Conservation (phyloP, 2,329 filamentous ascomycete species). For the Tympanopsis confertula region DNA sequence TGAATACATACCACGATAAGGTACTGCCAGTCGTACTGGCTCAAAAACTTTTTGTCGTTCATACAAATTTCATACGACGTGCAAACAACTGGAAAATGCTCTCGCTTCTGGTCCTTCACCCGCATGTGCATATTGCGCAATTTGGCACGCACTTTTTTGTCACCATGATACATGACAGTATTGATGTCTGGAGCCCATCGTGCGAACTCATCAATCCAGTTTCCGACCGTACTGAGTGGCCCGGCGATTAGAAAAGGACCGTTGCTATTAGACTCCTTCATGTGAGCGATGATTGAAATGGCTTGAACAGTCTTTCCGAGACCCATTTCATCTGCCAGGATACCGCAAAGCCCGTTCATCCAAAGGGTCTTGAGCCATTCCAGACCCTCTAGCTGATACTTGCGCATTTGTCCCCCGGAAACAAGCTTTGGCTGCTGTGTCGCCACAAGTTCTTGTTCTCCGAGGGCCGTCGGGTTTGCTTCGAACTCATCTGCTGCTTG, state of each 20-base stretch:
- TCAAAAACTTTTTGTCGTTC: slow-evolving; percentile 71
- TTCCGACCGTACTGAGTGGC: slow-evolving; percentile 80
- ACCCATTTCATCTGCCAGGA: slow-evolving; percentile 90
- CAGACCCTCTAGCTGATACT: slow-evolving; percentile 86
- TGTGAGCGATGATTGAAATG: slow-evolving; percentile 73
- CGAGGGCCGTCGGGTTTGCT: slow-evolving; percentile 35
- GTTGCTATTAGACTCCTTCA: slow-evolving; percentile 72
- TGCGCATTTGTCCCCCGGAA: slow-evolving; percentile 78
- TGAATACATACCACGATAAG: slow-evolving; percentile 60
- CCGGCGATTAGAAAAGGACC: slow-evolving; percentile 87
- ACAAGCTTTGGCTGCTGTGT: slow-evolving; percentile 79
- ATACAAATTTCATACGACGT: slow-evolving; percentile 96
- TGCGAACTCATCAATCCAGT: slow-evolving; percentile 90
- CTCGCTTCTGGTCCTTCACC: slow-evolving; percentile 45
- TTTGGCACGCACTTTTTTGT: slow-evolving; percentile 61
- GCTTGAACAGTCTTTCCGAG: slow-evolving; percentile 73
- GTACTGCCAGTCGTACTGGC: slow-evolving; percentile 86
- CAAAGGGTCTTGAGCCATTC: slow-evolving; percentile 87
- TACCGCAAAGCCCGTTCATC: slow-evolving; percentile 76
- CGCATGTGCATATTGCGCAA: slow-evolving; percentile 66
- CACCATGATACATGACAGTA: slow-evolving; percentile 82
- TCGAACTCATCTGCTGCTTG: slow-evolving; percentile 22
- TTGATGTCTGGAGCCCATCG: slow-evolving; percentile 85
- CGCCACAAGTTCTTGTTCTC: slow-evolving; percentile 61
- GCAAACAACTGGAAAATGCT: slow-evolving; percentile 79